A percentile compares a stretch with the other conserved stretches of the same genome.
Evolutionary conservation across 2,329 filamentous ascomycete genomes (phyloP).

Genomic region (Exophiala oligosperma): DNA sequence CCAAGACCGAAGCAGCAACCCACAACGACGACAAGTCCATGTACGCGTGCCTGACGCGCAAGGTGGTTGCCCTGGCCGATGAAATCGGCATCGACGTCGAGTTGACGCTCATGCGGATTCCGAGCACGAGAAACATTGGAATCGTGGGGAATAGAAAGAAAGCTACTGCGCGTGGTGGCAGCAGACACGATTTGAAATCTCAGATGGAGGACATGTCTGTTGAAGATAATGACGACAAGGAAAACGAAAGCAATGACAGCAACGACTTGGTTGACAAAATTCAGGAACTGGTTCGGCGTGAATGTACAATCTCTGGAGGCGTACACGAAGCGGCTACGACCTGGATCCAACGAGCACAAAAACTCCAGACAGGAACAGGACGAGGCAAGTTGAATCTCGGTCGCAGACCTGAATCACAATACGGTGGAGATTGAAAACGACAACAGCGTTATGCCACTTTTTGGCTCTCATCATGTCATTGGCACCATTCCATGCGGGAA

Average conservation of each 20-base stretch:
- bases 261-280: constrained; percentile 62
- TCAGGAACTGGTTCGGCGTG: constrained; percentile 60
- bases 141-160: constrained; percentile 65
- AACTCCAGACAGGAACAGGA: constrained; percentile 47
- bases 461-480: background rate
- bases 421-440: background rate
- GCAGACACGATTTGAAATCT: background rate
- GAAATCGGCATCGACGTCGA: constrained; percentile 76
- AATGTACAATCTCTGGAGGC: constrained; percentile 47
- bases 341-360: constrained; percentile 55
- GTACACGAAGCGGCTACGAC: constrained; percentile 45
- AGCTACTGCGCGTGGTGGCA: background rate
- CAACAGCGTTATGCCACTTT: background rate
- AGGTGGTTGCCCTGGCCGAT: constrained; percentile 68
- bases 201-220: constrained; percentile 25
- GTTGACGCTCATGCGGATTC: constrained; percentile 84
- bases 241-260: constrained; percentile 39
- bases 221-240: constrained; percentile 52
- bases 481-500: background rate
- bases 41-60: constrained; percentile 80
- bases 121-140: constrained; percentile 83
- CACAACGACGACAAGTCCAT: constrained; percentile 59
- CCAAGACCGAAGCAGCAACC: constrained; percentile 37
- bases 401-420: background rate
- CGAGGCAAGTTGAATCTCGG: constrained; percentile 36